These are phyloP conservation scores for Penicillium sp. DNA, from an alignment of 2,329 filamentous ascomycete species.

Conservation along the genomic window DNA sequence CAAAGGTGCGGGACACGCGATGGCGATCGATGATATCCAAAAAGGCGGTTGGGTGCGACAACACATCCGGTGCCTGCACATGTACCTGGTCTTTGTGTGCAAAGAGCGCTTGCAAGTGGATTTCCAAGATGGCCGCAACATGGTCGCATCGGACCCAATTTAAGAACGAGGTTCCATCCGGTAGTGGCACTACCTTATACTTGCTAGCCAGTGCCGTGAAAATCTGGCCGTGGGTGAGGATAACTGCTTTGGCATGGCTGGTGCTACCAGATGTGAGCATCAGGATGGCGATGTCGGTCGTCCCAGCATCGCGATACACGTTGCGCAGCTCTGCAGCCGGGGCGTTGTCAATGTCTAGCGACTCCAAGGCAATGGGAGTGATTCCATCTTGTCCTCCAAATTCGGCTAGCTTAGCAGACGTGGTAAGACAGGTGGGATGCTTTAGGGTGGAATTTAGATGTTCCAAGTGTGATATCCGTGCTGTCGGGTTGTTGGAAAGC, in stretches of 20 bases:
- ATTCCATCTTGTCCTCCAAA: slow-evolving; percentile 7
- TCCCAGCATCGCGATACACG: neutral
- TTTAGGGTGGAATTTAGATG: slow-evolving; percentile 23
- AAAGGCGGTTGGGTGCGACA: slow-evolving; percentile 40
- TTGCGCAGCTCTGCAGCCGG: neutral
- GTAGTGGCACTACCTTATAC: neutral
- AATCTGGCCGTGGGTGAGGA: neutral
- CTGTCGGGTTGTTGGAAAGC: slow-evolving; percentile 28
- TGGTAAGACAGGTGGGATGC: slow-evolving; percentile 10
- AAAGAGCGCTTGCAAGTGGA: slow-evolving; percentile 29
- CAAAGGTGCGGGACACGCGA: slow-evolving; percentile 27
- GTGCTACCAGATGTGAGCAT: slow-evolving; percentile 1
- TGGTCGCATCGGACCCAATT: slow-evolving; percentile 44
- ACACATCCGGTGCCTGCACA: slow-evolving; percentile 13
- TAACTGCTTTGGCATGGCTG: neutral
- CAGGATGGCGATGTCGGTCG: neutral
- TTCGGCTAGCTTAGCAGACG: neutral
- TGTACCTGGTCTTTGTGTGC: slow-evolving; percentile 20
- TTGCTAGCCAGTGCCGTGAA: neutral
- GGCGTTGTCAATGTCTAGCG: neutral
- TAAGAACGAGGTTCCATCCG: slow-evolving; percentile 18
- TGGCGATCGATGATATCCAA: slow-evolving; percentile 43
- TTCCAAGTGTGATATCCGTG: slow-evolving; percentile 29
- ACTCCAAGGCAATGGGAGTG: slow-evolving; percentile 4
- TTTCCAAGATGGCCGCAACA: slow-evolving; percentile 38